Conservation (phyloP, 352 stramenopile species). For the Pythium coloratum region DNA sequence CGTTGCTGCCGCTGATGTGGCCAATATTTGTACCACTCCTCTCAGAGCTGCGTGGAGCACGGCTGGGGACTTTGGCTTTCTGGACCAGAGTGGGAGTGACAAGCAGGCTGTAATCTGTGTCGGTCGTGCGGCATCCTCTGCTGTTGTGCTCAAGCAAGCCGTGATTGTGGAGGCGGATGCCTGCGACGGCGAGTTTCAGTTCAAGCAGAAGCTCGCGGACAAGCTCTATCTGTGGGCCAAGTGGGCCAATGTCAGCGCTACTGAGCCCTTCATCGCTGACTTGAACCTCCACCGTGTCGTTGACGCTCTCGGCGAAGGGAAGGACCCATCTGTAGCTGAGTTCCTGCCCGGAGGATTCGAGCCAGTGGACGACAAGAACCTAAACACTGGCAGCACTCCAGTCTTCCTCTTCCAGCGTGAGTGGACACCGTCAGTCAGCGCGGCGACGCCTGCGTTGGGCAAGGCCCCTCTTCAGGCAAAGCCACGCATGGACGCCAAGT, state of each 20-base stretch:
- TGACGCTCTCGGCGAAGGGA: neutral
- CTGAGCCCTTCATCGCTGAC: conserved; percentile 12
- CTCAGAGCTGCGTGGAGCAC: neutral
- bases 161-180: neutral
- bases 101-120: conserved; percentile 33
- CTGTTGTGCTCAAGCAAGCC: neutral
- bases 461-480: conserved; percentile 34
- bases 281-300: conserved; percentile 8
- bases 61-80: neutral
- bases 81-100: conserved; percentile 17
- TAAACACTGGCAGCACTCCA: neutral
- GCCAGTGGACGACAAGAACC: neutral
- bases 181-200: conserved; percentile 5
- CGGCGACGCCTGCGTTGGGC: conserved; percentile 1
- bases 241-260: neutral
- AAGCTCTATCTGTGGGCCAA: neutral
- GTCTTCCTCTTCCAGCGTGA: conserved; percentile 16
- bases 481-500: conserved; percentile 17
- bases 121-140: neutral
- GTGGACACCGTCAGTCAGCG: conserved; percentile 21
- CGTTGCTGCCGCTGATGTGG: conserved; percentile 11
- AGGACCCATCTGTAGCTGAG: neutral
- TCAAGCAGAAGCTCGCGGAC: neutral
- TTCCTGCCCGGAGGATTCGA: conserved; percentile 14
- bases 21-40: neutral